Percentiles rank a stretch among this genome's conserved stretches.
These are phyloP conservation scores for Cytospora leucostoma DNA, from an alignment of 2,329 filamentous ascomycete species.

Conservation along the genomic window DNA sequence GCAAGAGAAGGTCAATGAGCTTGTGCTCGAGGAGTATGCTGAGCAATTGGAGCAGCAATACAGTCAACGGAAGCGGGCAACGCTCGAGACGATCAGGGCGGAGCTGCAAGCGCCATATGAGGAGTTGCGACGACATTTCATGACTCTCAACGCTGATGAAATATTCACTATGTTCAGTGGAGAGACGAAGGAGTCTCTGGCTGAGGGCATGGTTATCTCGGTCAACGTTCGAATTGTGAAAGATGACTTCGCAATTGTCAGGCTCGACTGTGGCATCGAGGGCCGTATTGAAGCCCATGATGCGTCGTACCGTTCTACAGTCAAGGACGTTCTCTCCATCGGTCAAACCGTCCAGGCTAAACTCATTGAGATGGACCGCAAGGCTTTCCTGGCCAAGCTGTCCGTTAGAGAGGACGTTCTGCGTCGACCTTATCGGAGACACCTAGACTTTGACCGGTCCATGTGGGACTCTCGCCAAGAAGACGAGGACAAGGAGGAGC, in stretches of 20 bases:
- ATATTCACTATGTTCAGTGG: constrained; percentile 97
- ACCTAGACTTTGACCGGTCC: constrained; percentile 70
- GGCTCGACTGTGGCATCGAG: constrained; percentile 91
- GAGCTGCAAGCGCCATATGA: constrained; percentile 93
- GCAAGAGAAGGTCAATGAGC: constrained; percentile 92
- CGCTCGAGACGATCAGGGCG: constrained; percentile 91
- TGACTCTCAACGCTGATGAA: constrained; percentile 69
- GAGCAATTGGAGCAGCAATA: constrained; percentile 93
- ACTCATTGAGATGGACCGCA: constrained; percentile 83
- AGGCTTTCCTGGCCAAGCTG: constrained; percentile 79
- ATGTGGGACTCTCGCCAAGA: constrained; percentile 90
- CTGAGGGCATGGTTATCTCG: constrained; percentile 88
- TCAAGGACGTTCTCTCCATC: constrained; percentile 71
- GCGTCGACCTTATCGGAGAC: constrained; percentile 68
- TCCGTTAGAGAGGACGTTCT: constrained; percentile 82
- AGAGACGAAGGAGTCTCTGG: constrained; percentile 81
- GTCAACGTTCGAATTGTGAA: constrained; percentile 86
- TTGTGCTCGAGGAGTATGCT: constrained; percentile 95
- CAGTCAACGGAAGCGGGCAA: constrained; percentile 91
- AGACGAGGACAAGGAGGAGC: constrained; percentile 75
- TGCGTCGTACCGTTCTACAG: constrained; percentile 70
- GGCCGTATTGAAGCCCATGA: constrained; percentile 83
- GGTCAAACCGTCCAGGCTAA: constrained; percentile 89
- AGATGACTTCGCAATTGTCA: constrained; percentile 89
- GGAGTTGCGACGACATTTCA: constrained; percentile 83